Base-by-base conservation (phyloP, 768 basidiomycete genomes). In the Phylloporus rhodoxanthus region DNA sequence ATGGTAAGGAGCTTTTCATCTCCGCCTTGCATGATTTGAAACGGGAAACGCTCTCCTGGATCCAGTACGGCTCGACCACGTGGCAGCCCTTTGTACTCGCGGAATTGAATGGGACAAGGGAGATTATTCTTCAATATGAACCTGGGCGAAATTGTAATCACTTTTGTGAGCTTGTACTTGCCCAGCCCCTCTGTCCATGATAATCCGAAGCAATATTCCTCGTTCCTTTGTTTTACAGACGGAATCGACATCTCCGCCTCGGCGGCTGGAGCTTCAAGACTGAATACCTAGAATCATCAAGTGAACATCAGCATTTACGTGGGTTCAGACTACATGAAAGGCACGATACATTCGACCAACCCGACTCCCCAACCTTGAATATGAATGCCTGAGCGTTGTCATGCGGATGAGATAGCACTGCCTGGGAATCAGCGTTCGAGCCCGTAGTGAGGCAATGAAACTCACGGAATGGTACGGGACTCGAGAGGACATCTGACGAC, bases 131-230 rank as follows among this genome's bases (percentile, higher is more conserved):
- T 88, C 57, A 98, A 68, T 54, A 98, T 71, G 72, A 93, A 98
- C 40, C 96, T 82, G 23, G 96, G 96, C 8, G 88, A 76, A 32
- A 98, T 71, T 0, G 89, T 94, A 56, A 99, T 84, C 57, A 97
- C 85, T 70, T 97, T 98, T 23, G 86, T 87, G 29, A 98, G 72
- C 63, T 97, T 97, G 68, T 97, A 98, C 74, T 96, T 97, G 30
- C 96, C 96, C n/a, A 85, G 72, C 2, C 94, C 96, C 67, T 95
- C 93, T 15, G 80, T 77, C 81, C 94, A 98, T 5, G 92, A 94
- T 33, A 99, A 59, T 2, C 95, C 96, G 40, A 90, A 68, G 63
- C 93, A 88, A 45, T 84, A 76, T 62, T 85, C 81, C 41, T 87
- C 82, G 2, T 76, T 70, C 54, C 74, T 81, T 45, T 82, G 82